Evolutionary conservation across 257 asterid genomes (phyloP), one percentile per base, ranked within the genome.

Genomic region (Nemophila menziesii): DNA sequence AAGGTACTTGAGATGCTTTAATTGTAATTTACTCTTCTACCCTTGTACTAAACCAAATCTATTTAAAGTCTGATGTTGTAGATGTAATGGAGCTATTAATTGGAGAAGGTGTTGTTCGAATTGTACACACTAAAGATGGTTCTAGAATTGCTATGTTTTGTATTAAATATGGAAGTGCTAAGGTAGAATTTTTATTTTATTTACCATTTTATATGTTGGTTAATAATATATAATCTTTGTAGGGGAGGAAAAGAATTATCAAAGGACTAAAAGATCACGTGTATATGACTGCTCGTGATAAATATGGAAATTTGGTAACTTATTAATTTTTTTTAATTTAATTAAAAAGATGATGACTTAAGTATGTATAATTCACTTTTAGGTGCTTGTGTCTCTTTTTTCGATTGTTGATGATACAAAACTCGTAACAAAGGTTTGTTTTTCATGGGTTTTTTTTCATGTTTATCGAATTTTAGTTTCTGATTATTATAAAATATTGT

Each of bases 211-310:
- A n/a, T n/a, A n/a, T 22, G 33, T 39, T 19, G 24, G 13, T 1
- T 18, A 5, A 21, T 10, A 27, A 24, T 33, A 27, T 13, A 15
- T 40, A 2, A 39, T 7, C 24, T 36, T 43, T 63, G 55, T 55
- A 89, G 98, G 98, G 85, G 44, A 71, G 94, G 68, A 89, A 89
- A 82, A 89, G 85, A 66, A 79, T 78, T 47, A 74, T 89, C 70
- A 80, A 84, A 68, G 96, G 93, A 53, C 63, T 89, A 80, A 84
- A 89, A 66, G 81, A 67, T 43, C 82, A 71, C 33, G 72, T 81
- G 37, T 78, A 62, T 37, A 84, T 84, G 63, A 69, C 82, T 48
- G 93, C 96, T 39, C 78, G 52, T 16, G 92, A 89, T 65, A 79
- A 58, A 54, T 84, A 49, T 60, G 98, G 93, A 42, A 62, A 60